Base-by-base conservation (phyloP, 176 grass and related monocot genomes). In the Oropetium thomaeum region DNA sequence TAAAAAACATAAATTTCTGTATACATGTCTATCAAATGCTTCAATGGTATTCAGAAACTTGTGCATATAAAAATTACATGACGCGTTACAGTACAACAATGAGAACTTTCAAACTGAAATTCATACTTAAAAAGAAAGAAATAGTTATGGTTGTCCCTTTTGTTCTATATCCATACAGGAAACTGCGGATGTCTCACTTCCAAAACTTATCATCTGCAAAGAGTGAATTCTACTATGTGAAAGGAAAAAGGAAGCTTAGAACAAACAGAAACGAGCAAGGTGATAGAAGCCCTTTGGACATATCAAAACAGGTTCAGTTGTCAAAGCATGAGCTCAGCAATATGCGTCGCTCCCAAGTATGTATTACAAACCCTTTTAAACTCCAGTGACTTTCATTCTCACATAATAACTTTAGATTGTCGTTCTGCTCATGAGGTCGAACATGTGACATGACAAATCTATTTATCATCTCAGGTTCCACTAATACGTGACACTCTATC, bases 401-500 rank as follows among this genome's bases (percentile, higher is more conserved):
- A 7, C 19, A 49, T 43, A 70, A 70, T 38, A 53, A 8, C 13
- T 78, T 58, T 62, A 22, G 75, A 75, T 19, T 76, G n/a, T 25
- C 19, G 61, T 75, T 13, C n/a, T 55, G 10, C 48, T 73, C 37
- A 51, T 34, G 19, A 33, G n/a, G 26, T 35, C 26, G 3, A 31
- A 70, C 52, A 20, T 61, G 67, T 67, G 43, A 34, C 53, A 54
- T 72, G 10, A 42, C 39, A 58, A 66, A 75, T 49, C 45, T 51
- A 45, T 71, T 30, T 10, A 53, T 39, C 66, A 67, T 59, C 73
- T 38, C 91, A 98, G 95, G 88, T 98, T 89, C 95, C 95, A 87
- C 89, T 94, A 75, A 94, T 94, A 86, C 87, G 82, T 37, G 95
- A 98, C 67, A 98, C 91, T 68, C 73, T 98, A 65, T 91, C 85